Conservation (phyloP, 2,329 filamentous ascomycete species). For the Ceratocystis cubensis region DNA sequence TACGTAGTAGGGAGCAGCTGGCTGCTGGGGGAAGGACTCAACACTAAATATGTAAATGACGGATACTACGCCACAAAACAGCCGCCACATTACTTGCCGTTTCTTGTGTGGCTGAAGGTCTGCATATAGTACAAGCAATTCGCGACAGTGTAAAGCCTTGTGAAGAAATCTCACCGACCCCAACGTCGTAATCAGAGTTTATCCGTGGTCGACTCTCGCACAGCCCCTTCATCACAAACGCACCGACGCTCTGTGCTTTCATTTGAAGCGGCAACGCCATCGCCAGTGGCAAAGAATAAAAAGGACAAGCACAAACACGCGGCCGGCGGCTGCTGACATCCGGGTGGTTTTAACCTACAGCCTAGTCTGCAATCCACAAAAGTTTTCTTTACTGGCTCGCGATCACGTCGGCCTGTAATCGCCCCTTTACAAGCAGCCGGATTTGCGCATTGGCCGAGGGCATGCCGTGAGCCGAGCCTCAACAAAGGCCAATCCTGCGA, state of each 20-base stretch:
- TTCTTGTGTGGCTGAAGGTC: background rate
- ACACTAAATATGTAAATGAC: too few species aligned
- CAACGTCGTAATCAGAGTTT: background rate
- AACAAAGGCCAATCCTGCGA: slow-evolving; percentile 26
- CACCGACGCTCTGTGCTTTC: background rate
- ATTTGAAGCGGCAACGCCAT: background rate
- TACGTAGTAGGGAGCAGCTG: too few species aligned
- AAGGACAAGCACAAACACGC: too few species aligned
- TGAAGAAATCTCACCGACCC: background rate
- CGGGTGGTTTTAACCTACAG: too few species aligned
- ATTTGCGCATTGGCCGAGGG: background rate
- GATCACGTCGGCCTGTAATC: background rate
- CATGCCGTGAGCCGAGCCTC: slow-evolving; percentile 4
- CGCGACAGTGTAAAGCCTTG: background rate
- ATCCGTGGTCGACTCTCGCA: background rate
- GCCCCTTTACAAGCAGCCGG: background rate
- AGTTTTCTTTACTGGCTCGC: background rate
- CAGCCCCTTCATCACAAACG: background rate
- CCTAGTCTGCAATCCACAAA: too few species aligned
- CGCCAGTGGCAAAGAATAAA: background rate
- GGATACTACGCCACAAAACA: too few species aligned
- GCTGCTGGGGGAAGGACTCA: too few species aligned
- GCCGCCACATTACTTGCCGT: background rate
- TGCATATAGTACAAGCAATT: background rate
- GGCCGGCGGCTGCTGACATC: too few species aligned